Conservation (phyloP, 805 yeast genomes). For the Candida stauntonica region DNA sequence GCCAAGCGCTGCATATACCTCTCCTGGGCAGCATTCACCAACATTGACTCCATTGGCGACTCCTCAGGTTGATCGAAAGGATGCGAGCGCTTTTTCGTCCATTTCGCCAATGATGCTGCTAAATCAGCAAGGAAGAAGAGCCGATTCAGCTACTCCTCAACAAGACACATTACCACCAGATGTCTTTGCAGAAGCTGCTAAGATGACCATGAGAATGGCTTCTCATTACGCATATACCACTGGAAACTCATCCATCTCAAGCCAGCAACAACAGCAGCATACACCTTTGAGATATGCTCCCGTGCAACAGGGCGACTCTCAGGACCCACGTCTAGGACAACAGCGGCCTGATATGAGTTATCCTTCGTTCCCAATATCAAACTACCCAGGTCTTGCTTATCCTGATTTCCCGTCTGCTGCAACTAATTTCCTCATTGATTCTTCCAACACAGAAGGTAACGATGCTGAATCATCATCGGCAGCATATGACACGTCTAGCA, state of each 20-base stretch:
- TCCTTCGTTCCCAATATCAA: background rate
- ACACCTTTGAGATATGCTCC: too few species aligned
- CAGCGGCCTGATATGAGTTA: background rate
- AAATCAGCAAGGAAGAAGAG: conserved; percentile 1
- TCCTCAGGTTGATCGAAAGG: conserved; percentile 3
- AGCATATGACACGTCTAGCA: too few species aligned
- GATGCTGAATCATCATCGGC: conserved; percentile 6
- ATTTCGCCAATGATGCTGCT: conserved; percentile 14
- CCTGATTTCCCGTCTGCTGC: conserved; percentile 1
- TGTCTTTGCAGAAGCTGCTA: conserved; percentile 13
- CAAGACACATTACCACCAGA: conserved; percentile 6
- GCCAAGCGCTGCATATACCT: conserved; percentile 4
- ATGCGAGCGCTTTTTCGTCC: background rate
- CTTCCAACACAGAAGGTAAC: conserved; percentile 6
- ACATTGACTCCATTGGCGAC: conserved; percentile 9
- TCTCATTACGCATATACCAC: conserved; percentile 11
- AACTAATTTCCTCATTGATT: conserved; percentile 5
- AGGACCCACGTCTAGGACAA: background rate
- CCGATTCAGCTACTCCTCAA: background rate
- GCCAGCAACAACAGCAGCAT: background rate
- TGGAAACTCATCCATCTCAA: background rate
- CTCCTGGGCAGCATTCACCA: conserved; percentile 8
- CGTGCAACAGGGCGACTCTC: too few species aligned
- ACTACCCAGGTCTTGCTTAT: background rate
- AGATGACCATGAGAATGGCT: conserved; percentile 10